Base-by-base conservation (phyloP, 2,329 filamentous ascomycete species). In the Aspergillus aculeatus region DNA sequence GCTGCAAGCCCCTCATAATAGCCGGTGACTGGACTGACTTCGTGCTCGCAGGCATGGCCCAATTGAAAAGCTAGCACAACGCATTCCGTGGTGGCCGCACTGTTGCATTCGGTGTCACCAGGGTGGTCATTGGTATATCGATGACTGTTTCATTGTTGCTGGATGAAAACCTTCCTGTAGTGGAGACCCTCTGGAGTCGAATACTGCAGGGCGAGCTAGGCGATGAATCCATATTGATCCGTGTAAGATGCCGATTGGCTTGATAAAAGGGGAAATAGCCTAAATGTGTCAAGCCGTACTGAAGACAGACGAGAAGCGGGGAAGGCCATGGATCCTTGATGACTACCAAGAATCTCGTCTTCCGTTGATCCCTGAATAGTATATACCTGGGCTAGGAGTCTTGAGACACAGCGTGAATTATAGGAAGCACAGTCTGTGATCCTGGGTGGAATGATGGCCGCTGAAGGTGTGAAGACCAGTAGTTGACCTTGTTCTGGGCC, bases 231-330 rank as follows among this genome's bases (percentile, higher is more conserved):
- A 26, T 41, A n/a, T 53, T 9, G 16, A n/a, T 35, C 51, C 31
- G 11, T 23, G 48, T 29, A 21, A 24, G 9, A 31, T 14, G 26
- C 38, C 31, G 41, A 38, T 47, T 32, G 41, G 56, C 29, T 21
- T 23, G 26, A 49, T 19, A 48, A 47, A 51, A 5, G 47, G 50
- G 24, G 29, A 54, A 53, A 60, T 60, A 62, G 61, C 54, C 61
- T 62, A 60, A 62, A 58, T 14, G 52, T 38, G 44, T 41, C 29
- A 26, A 24, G 41, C 31, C 35, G 23, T 26, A n/a, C n/a, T 5
- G 21, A 14, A 21, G 54, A 57, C 16, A 38, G 10, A 50, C 29
- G 35, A n/a, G 48, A 41, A 41, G 16, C 41, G 51, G 56, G 29
- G 29, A 47, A 31, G 14, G 31, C 12, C 16, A 16, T 10, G n/a